Evolutionary conservation across 345 rosid genomes (phyloP).

Genomic region (Rhodamnia rubescens): DNA sequence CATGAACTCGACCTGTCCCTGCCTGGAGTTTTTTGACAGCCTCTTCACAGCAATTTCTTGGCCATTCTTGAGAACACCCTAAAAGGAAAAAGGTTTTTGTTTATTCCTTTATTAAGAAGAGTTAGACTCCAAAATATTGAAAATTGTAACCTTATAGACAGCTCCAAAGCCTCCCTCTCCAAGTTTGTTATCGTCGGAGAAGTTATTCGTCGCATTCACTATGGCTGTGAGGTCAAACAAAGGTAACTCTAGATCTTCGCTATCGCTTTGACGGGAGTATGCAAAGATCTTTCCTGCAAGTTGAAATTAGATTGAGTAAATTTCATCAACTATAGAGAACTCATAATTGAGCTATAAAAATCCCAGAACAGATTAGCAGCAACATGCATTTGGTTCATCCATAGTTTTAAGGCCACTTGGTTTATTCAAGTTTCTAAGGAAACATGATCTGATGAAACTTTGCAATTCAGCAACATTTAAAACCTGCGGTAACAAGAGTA

Average conservation of each 20-base stretch:
- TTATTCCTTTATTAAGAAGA: background rate
- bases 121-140: background rate
- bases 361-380: background rate
- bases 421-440: background rate
- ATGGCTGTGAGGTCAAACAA: background rate
- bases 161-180: slow-evolving; percentile 7
- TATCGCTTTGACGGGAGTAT: background rate
- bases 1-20: background rate
- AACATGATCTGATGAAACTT: background rate
- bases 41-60: slow-evolving; percentile 6
- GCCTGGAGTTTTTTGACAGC: background rate
- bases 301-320: background rate
- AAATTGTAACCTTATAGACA: background rate
- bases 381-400: background rate
- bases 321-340: background rate
- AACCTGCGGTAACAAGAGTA: background rate
- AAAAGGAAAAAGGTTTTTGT: background rate
- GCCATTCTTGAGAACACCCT: slow-evolving; percentile 5
- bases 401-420: background rate
- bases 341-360: background rate
- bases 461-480: background rate
- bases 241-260: slow-evolving; percentile 1
- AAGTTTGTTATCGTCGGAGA: background rate
- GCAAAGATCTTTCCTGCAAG: background rate
- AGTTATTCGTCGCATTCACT: background rate